These are phyloP conservation scores for Ilyonectria destructans DNA, from an alignment of 2,329 filamentous ascomycete genomes.

Conservation along the genomic window DNA sequence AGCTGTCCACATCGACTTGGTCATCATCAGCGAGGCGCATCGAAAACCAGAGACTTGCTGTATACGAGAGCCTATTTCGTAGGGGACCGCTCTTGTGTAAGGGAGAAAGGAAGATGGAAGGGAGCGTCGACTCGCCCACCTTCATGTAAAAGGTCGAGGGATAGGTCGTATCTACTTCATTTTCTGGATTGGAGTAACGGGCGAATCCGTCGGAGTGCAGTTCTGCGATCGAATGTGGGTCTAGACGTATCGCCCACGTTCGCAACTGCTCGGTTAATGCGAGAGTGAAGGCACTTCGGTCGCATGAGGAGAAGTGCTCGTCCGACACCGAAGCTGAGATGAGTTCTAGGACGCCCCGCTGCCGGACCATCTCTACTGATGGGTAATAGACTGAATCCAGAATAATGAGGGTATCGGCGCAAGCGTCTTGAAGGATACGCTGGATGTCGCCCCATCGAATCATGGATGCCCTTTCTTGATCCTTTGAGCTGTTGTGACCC, in stretches of 20 bases:
- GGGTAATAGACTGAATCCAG: constrained; percentile 74
- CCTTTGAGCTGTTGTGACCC: constrained; percentile 61
- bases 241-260: constrained; percentile 62
- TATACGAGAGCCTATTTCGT: constrained; percentile 58
- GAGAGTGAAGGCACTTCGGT: constrained; percentile 69
- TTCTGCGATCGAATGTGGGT: constrained; percentile 67
- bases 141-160: constrained; percentile 71
- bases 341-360: constrained; percentile 70
- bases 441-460: constrained; percentile 73
- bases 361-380: constrained; percentile 66
- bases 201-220: constrained; percentile 70
- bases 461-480: constrained; percentile 61
- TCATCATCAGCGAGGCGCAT: constrained; percentile 69
- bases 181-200: constrained; percentile 66
- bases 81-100: constrained; percentile 60
- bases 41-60: constrained; percentile 64
- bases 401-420: constrained; percentile 70
- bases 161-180: constrained; percentile 64
- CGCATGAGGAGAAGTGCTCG: constrained; percentile 64
- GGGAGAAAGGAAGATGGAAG: constrained; percentile 71
- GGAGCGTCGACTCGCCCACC: constrained; percentile 67
- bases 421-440: constrained; percentile 69
- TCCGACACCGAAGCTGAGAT: constrained; percentile 71
- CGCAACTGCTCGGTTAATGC: constrained; percentile 67
- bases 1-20: constrained; percentile 66